Base-by-base conservation (phyloP, 768 basidiomycete genomes). In the Amanita thiersii region DNA sequence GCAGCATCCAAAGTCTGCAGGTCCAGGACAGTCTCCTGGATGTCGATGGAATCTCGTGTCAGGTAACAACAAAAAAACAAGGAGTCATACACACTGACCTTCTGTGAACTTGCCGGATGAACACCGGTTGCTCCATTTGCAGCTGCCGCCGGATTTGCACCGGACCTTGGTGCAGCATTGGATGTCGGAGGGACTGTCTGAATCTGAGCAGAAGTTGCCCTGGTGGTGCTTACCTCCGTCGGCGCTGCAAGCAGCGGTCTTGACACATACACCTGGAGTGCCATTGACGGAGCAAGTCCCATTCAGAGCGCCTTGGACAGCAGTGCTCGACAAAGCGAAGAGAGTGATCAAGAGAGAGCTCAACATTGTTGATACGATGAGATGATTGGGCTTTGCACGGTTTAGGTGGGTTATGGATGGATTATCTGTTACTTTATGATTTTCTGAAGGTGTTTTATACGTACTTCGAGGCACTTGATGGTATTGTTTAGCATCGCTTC, bases 1-100 rank as follows among this genome's bases (percentile, higher is more conserved):
- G 37, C 56, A 58, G 39, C 58, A 60, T 12, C 47, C 50, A 50
- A 60, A 56, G 39, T 39, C 39, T 10, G 50, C 18, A 1, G 56
- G 55, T 7, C 58, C 58, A 17, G 58, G 58, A 38, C 56, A 60
- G 23, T 56, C 49, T 11, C 57, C 59, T 60, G 20, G 7, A 17
- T 34, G 34, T 33, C n/a, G n/a, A n/a, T n/a, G n/a, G n/a, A n/a
- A n/a, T n/a, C n/a, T n/a, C n/a, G n/a, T n/a, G n/a, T n/a, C n/a
- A n/a, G n/a, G n/a, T n/a, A n/a, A n/a, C n/a, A 12, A 11, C 29
- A 12, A 5, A 15, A 5, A 14, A n/a, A n/a, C n/a, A n/a, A n/a
- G n/a, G n/a, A n/a, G n/a, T n/a, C n/a, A n/a, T n/a, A n/a, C n/a
- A n/a, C n/a, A n/a, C n/a, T n/a, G n/a, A n/a, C n/a, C n/a, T n/a